phyloP scores from a whole-genome alignment of 805 yeast genomes.

The Blastobotrys chiropterorum region DNA sequence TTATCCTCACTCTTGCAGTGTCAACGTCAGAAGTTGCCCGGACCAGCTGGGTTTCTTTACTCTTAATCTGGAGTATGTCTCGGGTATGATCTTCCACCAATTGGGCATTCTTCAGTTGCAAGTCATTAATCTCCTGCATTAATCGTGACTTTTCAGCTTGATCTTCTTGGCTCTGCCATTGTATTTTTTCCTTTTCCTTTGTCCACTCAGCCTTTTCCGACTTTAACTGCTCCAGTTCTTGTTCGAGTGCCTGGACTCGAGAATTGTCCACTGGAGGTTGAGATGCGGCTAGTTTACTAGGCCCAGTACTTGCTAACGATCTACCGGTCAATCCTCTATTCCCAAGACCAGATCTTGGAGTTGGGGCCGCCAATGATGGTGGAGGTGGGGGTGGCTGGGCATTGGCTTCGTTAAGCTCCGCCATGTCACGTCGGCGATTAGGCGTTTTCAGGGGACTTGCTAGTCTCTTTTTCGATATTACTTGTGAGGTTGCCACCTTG shows the following conservation, averaged over 20 bases:
- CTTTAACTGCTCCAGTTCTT: conserved; percentile 46
- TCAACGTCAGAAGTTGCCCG: conserved; percentile 60
- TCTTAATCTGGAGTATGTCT: conserved; percentile 47
- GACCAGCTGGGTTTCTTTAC: conserved; percentile 62
- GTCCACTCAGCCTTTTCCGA: conserved; percentile 48
- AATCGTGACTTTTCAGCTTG: conserved; percentile 29
- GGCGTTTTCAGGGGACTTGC: conserved; percentile 7
- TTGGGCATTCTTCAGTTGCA: conserved; percentile 29
- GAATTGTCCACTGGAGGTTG: not conserved
- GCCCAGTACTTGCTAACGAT: conserved; percentile 1
- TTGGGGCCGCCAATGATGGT: conserved; percentile 1
- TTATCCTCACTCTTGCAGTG: conserved; percentile 44
- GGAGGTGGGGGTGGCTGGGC: not conserved
- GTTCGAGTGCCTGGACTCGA: not conserved
- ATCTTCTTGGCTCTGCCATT: conserved; percentile 28
- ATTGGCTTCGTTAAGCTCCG: not conserved
- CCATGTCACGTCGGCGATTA: not conserved
- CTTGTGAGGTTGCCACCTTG: no score
- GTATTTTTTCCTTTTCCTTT: conserved; percentile 30
- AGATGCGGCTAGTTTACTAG: not conserved
- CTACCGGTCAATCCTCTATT: conserved; percentile 5
- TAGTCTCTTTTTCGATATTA: conserved; percentile 5
- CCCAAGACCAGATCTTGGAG: conserved; percentile 3
- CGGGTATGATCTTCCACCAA: conserved; percentile 47
- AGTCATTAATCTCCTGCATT: conserved; percentile 30